Evolutionary conservation across 2,329 filamentous ascomycete species (phyloP).

Genomic region (Fusarium siculi): DNA sequence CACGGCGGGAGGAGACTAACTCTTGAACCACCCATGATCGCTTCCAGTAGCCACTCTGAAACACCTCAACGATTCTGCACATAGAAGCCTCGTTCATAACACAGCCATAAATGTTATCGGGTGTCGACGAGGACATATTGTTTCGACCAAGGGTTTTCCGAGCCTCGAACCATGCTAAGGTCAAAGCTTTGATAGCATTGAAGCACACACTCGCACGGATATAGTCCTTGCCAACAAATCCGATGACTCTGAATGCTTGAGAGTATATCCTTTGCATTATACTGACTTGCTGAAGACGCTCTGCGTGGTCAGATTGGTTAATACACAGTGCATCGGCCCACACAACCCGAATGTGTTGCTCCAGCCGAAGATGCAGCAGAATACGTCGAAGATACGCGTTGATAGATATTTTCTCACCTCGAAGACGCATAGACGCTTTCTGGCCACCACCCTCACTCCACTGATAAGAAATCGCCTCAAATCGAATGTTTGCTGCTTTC

Average conservation of each 20-base stretch:
- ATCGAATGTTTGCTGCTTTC: not conserved
- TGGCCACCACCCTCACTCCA: not conserved
- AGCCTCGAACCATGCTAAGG: not conserved
- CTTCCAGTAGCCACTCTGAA: not conserved
- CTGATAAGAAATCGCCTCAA: not conserved
- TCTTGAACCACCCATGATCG: not conserved
- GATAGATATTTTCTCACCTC: not conserved
- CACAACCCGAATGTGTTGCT: not conserved
- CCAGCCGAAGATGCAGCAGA: not conserved
- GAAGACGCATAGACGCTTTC: not conserved
- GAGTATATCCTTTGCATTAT: not conserved
- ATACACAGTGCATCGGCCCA: not conserved
- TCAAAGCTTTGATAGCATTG: not conserved
- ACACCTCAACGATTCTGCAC: not conserved
- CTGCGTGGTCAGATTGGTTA: not conserved
- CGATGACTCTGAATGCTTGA: not conserved
- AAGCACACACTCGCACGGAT: not conserved
- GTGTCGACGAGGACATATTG: rapidly evolving
- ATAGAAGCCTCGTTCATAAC: not conserved
- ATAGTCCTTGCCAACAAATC: not conserved
- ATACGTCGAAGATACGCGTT: not conserved
- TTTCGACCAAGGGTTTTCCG: not conserved
- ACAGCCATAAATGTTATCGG: not conserved
- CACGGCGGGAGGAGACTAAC: not conserved
- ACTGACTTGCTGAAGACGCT: not conserved